Evolutionary conservation across 768 basidiomycete species (phyloP).

Genomic region (Mycena rosella): DNA sequence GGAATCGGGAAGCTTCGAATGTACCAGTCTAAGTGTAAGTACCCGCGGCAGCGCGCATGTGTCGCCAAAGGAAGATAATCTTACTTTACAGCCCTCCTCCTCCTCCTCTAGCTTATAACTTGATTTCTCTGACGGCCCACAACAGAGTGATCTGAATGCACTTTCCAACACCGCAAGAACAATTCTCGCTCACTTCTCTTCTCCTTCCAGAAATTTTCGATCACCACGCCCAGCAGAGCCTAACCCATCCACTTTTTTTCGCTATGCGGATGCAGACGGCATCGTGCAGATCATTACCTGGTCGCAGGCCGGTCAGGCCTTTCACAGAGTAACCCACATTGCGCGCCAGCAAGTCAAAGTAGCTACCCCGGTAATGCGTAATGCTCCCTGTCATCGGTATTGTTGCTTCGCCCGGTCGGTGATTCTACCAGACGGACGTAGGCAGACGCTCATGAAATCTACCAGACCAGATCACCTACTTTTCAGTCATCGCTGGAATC

Average conservation of each 20-base stretch:
- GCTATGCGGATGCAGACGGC: constrained; percentile 36
- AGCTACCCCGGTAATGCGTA: too few species aligned
- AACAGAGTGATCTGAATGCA: not conserved
- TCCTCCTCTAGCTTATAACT: too few species aligned
- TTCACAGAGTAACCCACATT: constrained; percentile 38
- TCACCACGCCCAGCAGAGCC: constrained; percentile 38
- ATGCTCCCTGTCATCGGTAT: constrained; percentile 41
- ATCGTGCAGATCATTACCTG: constrained; percentile 36
- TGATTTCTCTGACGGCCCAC: not conserved
- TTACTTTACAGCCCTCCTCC: too few species aligned
- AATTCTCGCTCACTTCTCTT: constrained; percentile 35
- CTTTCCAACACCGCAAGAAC: constrained; percentile 3
- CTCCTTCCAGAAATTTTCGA: constrained; percentile 43
- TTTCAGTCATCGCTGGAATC: constrained; percentile 39
- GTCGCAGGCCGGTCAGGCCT: constrained; percentile 41
- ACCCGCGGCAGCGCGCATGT: too few species aligned
- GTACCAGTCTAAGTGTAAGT: too few species aligned
- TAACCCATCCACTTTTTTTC: constrained; percentile 43
- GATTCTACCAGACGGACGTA: not conserved
- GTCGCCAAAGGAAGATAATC: too few species aligned
- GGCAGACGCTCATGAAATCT: not conserved
- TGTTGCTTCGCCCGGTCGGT: constrained; percentile 41
- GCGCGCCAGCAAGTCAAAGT: not conserved
- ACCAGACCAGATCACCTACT: constrained; percentile 50
- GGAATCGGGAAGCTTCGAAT: too few species aligned